Evolutionary conservation across 306 rosid species (phyloP).

Genomic region (Fagus sylvatica): DNA sequence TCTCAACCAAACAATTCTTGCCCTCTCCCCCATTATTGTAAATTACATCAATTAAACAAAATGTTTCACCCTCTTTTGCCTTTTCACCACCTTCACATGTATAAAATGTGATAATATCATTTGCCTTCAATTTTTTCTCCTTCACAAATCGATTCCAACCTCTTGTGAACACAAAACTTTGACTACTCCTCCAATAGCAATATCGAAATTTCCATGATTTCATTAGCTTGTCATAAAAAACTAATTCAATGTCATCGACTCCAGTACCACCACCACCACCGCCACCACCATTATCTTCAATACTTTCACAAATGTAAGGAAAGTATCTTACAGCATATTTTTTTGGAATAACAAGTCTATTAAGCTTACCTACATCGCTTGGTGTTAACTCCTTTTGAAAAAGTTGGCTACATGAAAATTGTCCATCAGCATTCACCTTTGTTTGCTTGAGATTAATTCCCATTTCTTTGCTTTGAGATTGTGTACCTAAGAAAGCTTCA

Average conservation of each 20-base stretch:
- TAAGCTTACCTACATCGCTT: constrained; percentile 85
- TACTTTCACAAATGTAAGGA: constrained; percentile 44
- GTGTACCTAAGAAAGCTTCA: constrained; percentile 38
- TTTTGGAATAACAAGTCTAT: constrained; percentile 81
- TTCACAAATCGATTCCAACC: constrained; percentile 61
- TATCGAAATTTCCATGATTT: constrained; percentile 51
- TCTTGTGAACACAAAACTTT: constrained; percentile 54
- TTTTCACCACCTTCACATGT: constrained; percentile 32
- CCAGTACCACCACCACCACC: neutral
- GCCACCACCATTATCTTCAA: constrained; percentile 7
- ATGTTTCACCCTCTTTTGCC: constrained; percentile 23
- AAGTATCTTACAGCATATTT: constrained; percentile 69
- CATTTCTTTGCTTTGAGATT: constrained; percentile 17
- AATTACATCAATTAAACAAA: constrained; percentile 45
- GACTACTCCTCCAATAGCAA: constrained; percentile 56
- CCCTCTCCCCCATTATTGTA: constrained; percentile 13
- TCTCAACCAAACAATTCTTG: constrained; percentile 18
- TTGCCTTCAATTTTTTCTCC: constrained; percentile 45
- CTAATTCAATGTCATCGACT: constrained; percentile 39
- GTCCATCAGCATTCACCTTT: constrained; percentile 29
- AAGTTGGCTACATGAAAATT: constrained; percentile 45
- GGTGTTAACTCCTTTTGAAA: constrained; percentile 86
- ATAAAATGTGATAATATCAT: constrained; percentile 47
- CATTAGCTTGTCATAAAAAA: constrained; percentile 43
- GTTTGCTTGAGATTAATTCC: constrained; percentile 4